These are phyloP conservation scores for Trichothecium sympodiale DNA, from an alignment of 2,329 filamentous ascomycete genomes.

Conservation along the genomic window DNA sequence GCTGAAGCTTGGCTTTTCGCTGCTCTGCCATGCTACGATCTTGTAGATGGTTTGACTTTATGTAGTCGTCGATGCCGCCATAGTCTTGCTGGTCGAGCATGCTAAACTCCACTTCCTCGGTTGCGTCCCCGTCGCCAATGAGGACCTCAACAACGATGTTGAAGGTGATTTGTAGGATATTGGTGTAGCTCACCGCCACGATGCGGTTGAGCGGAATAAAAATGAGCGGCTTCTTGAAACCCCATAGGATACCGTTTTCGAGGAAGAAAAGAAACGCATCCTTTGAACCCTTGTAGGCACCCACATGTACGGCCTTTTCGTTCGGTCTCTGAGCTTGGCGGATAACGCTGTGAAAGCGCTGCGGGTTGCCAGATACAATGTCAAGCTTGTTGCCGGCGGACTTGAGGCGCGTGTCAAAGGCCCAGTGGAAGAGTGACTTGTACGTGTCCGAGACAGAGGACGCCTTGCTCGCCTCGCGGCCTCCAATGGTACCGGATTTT, in stretches of 20 bases:
- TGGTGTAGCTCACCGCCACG: constrained; percentile 54
- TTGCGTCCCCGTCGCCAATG: constrained; percentile 29
- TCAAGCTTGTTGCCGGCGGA: constrained; percentile 33
- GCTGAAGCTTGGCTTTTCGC: constrained; percentile 50
- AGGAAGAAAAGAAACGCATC: constrained; percentile 60
- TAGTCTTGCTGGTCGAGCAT: constrained; percentile 64
- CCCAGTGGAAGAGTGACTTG: constrained; percentile 50
- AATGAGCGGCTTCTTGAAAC: constrained; percentile 57
- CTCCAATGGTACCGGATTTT: constrained; percentile 46
- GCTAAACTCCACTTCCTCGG: constrained; percentile 53
- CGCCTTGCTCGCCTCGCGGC: constrained; percentile 36
- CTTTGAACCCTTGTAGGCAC: constrained; percentile 56
- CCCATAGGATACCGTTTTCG: constrained; percentile 56
- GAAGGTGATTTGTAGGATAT: constrained; percentile 56
- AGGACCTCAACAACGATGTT: constrained; percentile 55
- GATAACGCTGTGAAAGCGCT: constrained; percentile 45
- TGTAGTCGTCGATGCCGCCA: constrained; percentile 51
- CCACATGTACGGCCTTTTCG: constrained; percentile 55
- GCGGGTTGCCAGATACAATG: constrained; percentile 41
- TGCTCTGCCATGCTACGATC: constrained; percentile 60
- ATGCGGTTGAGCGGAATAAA: constrained; percentile 53
- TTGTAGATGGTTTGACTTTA: constrained; percentile 49
- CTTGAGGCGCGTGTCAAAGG: constrained; percentile 39
- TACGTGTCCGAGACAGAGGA: constrained; percentile 47
- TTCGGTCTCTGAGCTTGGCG: constrained; percentile 46